phyloP scores from a whole-genome alignment of 768 basidiomycete genomes.

The Podaxis sp. region DNA sequence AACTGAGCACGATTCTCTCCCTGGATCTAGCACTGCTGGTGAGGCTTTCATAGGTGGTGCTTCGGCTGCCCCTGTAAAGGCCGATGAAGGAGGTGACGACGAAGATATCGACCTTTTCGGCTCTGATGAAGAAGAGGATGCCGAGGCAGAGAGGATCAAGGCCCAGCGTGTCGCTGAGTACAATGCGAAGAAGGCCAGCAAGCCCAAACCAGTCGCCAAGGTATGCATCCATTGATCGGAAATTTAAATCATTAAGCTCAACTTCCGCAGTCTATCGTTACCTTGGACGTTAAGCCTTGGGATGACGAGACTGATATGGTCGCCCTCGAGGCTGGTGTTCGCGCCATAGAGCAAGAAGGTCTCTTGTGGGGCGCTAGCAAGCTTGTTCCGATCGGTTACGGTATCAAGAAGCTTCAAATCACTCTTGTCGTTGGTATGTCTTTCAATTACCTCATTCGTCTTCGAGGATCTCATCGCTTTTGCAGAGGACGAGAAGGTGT shows the following conservation, averaged over 20 bases:
- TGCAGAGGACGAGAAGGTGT: conserved; percentile 92
- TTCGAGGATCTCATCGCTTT: conserved; percentile 3
- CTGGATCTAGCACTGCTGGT: conserved; percentile 83
- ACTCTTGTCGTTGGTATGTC: conserved; percentile 53
- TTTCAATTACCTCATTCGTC: background rate
- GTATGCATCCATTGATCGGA: conserved; percentile 31
- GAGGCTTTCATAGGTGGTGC: conserved; percentile 62
- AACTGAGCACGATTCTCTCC: conserved; percentile 69
- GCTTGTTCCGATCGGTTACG: conserved; percentile 87
- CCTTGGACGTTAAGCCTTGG: conserved; percentile 98
- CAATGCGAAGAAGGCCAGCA: conserved; percentile 88
- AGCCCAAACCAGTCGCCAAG: conserved; percentile 87
- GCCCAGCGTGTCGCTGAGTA: conserved; percentile 92
- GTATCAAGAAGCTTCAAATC: conserved; percentile 87
- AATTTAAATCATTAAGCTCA: background rate
- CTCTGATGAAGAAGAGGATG: conserved; percentile 78
- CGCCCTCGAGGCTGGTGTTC: conserved; percentile 76
- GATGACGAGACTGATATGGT: conserved; percentile 99
- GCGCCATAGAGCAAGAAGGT: conserved; percentile 84
- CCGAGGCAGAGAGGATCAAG: conserved; percentile 83
- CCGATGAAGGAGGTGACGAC: conserved; percentile 57
- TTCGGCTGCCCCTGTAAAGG: conserved; percentile 39
- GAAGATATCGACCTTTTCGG: conserved; percentile 86
- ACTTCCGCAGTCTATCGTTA: conserved; percentile 81
- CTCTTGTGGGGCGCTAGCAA: conserved; percentile 96